Conservation (phyloP, 2,329 filamentous ascomycete species). For the Neurospora sp. region DNA sequence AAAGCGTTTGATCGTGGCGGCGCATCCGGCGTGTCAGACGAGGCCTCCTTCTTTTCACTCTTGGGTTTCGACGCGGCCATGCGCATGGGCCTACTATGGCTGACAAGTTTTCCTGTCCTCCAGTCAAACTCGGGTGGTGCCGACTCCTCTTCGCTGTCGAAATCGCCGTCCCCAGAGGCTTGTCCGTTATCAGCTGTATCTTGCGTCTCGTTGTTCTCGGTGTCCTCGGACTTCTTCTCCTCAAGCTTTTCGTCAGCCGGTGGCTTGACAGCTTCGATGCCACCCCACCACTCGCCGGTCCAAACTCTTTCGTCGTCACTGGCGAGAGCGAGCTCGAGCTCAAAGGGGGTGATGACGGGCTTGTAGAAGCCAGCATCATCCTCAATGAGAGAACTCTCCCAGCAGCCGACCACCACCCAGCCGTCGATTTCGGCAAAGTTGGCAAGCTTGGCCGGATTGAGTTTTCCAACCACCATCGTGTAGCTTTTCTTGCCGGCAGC, state of each 20-base stretch:
- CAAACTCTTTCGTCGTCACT: slow-evolving; percentile 69
- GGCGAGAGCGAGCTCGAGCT: slow-evolving; percentile 69
- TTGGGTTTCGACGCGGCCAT: slow-evolving; percentile 25
- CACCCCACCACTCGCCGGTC: slow-evolving; percentile 82
- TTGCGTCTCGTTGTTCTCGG: slow-evolving; percentile 11
- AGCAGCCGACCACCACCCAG: slow-evolving; percentile 96
- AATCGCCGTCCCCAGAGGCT: slow-evolving; percentile 29
- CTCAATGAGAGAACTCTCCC: slow-evolving; percentile 90
- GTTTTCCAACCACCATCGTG: slow-evolving; percentile 90
- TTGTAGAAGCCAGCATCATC: slow-evolving; percentile 74
- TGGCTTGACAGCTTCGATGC: slow-evolving; percentile 62
- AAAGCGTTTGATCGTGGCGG: slow-evolving; percentile 40
- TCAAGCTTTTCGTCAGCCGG: slow-evolving; percentile 19
- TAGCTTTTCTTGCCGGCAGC: slow-evolving; percentile 88
- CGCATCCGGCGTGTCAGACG: slow-evolving; percentile 18
- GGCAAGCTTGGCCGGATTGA: slow-evolving; percentile 90
- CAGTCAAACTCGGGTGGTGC: slow-evolving; percentile 87
- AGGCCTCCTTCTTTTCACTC: slow-evolving; percentile 14
- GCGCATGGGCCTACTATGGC: slow-evolving; percentile 66
- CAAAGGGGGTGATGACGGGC: slow-evolving; percentile 90
- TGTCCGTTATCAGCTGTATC: slow-evolving; percentile 6
- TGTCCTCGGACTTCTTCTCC: slow-evolving; percentile 17
- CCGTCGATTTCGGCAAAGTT: slow-evolving; percentile 94
- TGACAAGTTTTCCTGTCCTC: slow-evolving; percentile 74
- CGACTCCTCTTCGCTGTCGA: slow-evolving; percentile 56